phyloP scores from a whole-genome alignment of 306 rosid genomes.

The Senna siamea region DNA sequence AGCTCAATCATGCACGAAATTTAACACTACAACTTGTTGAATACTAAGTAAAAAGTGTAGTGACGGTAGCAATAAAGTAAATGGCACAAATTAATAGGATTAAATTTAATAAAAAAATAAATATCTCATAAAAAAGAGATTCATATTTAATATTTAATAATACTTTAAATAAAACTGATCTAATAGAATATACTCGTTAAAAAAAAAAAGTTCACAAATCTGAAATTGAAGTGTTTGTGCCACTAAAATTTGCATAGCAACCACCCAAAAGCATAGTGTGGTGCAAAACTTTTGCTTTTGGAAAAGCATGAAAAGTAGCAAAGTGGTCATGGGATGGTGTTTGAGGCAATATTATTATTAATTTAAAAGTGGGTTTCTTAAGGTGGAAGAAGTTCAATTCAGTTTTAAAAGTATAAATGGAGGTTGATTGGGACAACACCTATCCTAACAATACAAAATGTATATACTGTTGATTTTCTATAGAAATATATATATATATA shows the following conservation, averaged over 20 bases:
- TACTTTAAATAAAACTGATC: too few relatives aligned
- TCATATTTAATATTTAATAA: too few relatives aligned
- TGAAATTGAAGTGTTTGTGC: background rate
- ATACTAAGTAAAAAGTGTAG: too few relatives aligned
- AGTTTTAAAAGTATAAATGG: conserved; percentile 26
- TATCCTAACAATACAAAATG: conserved; percentile 22
- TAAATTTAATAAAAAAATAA: too few relatives aligned
- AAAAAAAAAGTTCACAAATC: too few relatives aligned
- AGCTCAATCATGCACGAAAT: too few relatives aligned
- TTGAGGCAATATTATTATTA: background rate
- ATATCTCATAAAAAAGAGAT: too few relatives aligned
- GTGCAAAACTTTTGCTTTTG: conserved; percentile 43
- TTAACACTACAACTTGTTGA: too few relatives aligned
- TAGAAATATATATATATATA: too few relatives aligned
- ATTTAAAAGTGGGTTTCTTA: conserved; percentile 45
- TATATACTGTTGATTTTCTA: background rate
- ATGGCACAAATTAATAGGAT: too few relatives aligned
- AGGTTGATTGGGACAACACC: conserved; percentile 68
- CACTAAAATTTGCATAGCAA: conserved; percentile 12
- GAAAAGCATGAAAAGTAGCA: conserved; percentile 37
- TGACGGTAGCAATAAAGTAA: too few relatives aligned
- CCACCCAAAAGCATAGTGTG: conserved; percentile 5
- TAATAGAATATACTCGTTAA: too few relatives aligned
- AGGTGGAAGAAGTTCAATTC: conserved; percentile 51
- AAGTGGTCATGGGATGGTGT: conserved; percentile 1